A percentile compares a stretch with the other conserved stretches of the same genome.
These are phyloP conservation scores for Coniochaeta sp. DNA, from an alignment of 2,329 filamentous ascomycete species.

Conservation along the genomic window DNA sequence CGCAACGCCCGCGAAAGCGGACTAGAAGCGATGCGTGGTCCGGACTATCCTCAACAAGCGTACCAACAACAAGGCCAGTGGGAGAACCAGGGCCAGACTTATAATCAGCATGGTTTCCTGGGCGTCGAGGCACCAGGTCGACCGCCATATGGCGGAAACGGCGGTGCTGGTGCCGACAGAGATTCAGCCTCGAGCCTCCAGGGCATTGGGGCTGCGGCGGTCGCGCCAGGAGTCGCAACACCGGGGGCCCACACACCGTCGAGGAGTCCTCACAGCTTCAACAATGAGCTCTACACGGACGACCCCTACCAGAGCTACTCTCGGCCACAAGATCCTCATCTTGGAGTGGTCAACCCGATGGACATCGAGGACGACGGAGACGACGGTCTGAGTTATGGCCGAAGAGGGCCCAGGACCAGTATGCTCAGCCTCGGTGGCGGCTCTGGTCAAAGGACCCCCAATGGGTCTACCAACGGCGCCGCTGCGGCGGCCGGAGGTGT, in stretches of 20 bases:
- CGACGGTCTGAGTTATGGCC: constrained; percentile 61
- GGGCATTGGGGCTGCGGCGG: constrained; percentile 25
- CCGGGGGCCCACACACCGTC: constrained; percentile 27
- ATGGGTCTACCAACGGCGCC: constrained; percentile 35
- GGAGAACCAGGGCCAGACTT: constrained; percentile 8
- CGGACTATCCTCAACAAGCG: constrained; percentile 19
- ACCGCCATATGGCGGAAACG: constrained; percentile 8
- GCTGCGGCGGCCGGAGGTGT: constrained; percentile 36
- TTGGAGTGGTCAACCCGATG: constrained; percentile 65
- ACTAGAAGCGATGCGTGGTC: constrained; percentile 48
- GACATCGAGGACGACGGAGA: constrained; percentile 84
- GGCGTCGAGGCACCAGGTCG: constrained; percentile 5
- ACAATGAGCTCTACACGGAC: constrained; percentile 44
- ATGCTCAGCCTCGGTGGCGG: constrained; percentile 50
- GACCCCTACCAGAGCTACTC: constrained; percentile 61
- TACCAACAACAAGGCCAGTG: constrained; percentile 16
- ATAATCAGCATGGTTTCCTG: constrained; percentile 9
- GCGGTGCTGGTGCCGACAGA: constrained; percentile 18
- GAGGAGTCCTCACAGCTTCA: constrained; percentile 38
- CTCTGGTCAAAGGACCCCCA: constrained; percentile 30
- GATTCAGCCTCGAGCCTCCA: constrained; percentile 36
- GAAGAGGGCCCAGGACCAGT: constrained; percentile 42
- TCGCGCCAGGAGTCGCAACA: constrained; percentile 26
- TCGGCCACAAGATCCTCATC: constrained; percentile 36
- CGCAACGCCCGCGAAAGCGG: constrained; percentile 58